Evolutionary conservation across 768 basidiomycete species (phyloP), one percentile per base, ranked within the genome.

Genomic region (Hypholoma fasciculare): DNA sequence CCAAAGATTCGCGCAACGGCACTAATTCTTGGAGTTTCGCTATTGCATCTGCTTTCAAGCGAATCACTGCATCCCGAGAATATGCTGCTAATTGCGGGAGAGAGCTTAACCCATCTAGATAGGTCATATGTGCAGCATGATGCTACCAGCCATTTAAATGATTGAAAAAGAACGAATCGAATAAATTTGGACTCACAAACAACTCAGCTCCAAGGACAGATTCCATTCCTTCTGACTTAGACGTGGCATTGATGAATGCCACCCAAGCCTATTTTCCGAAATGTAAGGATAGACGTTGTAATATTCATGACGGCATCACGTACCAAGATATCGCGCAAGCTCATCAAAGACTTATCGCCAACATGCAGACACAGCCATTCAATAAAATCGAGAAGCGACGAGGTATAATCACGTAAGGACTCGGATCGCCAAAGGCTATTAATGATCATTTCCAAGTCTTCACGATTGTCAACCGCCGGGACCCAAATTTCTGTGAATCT

Each of bases 401-500:
- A 52, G 2, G 92, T 94, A 64, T 83, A 89, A 1, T 61, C 55
- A 44, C 71, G 74, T 51, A 97, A 72, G 9, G 69, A 64, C 2
- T 82, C 78, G 51, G 81, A 69, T 46, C 75, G 74, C 94, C 94
- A 97, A 1, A 85, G 79, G 52, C 75, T 82, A 11, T 78, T 73
- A 23, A 98, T 77, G 65, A 99, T 96, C 64, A 91, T 79, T 58
- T 85, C 78, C 7, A 96, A 75, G 69, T 99, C 97, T 5, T 68
- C 65, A 16, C 86, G 79, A 58, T 86, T 79, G 56, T 91, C 85
- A 30, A 98, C 83, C 16, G 87, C 76, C 3, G 96, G 96, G 0
- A 99, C 97, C 96, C 97, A 99, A 34, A 99, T 96, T 71, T 99
- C 97, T 3, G 97, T 99, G 74, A 99, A 99, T 4, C 97, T 86